Conservation (phyloP, 2,329 filamentous ascomycete species). For the Hypoxylon sp. region DNA sequence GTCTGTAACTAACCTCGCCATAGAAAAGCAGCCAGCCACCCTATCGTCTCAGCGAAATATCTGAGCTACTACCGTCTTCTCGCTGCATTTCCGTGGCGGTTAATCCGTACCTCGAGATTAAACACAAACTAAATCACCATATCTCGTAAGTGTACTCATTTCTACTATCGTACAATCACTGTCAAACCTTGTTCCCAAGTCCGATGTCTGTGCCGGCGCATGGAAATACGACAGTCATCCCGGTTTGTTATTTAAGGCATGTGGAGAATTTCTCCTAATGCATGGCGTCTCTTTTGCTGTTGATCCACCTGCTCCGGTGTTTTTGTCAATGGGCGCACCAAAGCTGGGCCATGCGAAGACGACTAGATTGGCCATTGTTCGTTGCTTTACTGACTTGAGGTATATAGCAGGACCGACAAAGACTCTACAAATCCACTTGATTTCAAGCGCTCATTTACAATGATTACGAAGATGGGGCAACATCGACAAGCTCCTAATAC, state of each 20-base stretch:
- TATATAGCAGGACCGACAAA: slow-evolving; percentile 32
- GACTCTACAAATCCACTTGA: slow-evolving; percentile 19
- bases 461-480: slow-evolving; percentile 62
- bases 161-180: slow-evolving; percentile 17
- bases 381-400: slow-evolving; percentile 30
- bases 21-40: slow-evolving; percentile 34
- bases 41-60: slow-evolving; percentile 12
- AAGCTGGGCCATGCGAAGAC: slow-evolving; percentile 46
- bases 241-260: slow-evolving; percentile 34
- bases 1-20: slow-evolving; percentile 28
- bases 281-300: slow-evolving; percentile 33
- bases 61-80: slow-evolving; percentile 10
- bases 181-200: slow-evolving; percentile 20
- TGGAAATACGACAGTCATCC: slow-evolving; percentile 32
- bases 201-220: slow-evolving; percentile 20
- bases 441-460: slow-evolving; percentile 43
- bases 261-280: slow-evolving; percentile 33
- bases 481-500: slow-evolving; percentile 59
- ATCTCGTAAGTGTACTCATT: slow-evolving; percentile 28
- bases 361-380: slow-evolving; percentile 46
- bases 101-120: neutral
- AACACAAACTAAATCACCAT: neutral
- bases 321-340: slow-evolving; percentile 45
- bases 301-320: slow-evolving; percentile 36
- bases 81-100: neutral